Evolutionary conservation across 1,284 basidiomycete species (phyloP), one percentile per base, ranked within the genome.

Genomic region (Trichosporon asahii): DNA sequence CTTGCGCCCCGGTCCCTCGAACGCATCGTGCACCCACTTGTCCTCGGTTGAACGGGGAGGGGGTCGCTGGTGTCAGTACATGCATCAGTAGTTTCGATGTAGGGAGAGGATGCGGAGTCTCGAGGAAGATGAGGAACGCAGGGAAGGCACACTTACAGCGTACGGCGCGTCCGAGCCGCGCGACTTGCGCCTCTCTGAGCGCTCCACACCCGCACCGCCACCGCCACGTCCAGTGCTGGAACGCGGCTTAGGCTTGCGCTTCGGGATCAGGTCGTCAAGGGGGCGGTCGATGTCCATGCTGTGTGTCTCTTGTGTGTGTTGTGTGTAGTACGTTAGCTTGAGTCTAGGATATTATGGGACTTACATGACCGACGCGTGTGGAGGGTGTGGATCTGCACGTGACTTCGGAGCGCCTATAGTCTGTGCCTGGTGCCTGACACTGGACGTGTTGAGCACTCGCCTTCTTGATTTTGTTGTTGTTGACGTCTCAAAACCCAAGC

Each of bases 11-110:
- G 35, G 14, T 11, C 60, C 31, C 53, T 69, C 69, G 68, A 77
- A 84, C 65, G 82, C 79, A 72, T 84, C 84, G 68, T 84, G 84
- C 37, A 81, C 78, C 84, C 84, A 84, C 66, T 77, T 76, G 11
- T 81, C 79, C 14, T 81, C 80, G 7, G 80, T 80, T 6, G 83
- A 82, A 33, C 80, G 73, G 11, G 80, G 77, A 25, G 82, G 78
- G 3, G 84, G 83, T 64, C 83, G 77, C 83, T 84, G 68, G 2
- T 14, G 60, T 33, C 37, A 68, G 67, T 69, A 65, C n/a, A 40
- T 18, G 35, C 5, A 18, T 44, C 40, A 44, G 40, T 44, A n/a
- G n/a, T n/a, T n/a, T n/a, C n/a, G n/a, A n/a, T n/a, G n/a, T n/a
- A n/a, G n/a, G n/a, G n/a, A n/a, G n/a, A n/a, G n/a, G n/a, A n/a